Base-by-base conservation (phyloP, 2,329 filamentous ascomycete genomes). In the Fusarium sp. region DNA sequence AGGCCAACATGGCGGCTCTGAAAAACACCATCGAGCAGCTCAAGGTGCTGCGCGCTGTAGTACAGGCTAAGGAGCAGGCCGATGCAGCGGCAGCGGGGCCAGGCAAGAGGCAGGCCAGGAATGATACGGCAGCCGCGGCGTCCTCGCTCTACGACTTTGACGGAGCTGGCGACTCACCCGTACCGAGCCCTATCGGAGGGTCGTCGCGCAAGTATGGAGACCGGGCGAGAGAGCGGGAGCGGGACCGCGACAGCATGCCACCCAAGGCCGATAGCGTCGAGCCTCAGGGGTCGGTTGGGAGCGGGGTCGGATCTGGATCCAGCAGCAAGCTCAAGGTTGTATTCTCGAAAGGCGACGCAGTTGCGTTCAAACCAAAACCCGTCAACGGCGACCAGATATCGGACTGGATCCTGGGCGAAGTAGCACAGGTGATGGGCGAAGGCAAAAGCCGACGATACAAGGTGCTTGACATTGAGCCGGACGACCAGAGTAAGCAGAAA, bases 391-490 rank as follows among this genome's bases (percentile, higher is more conserved):
- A 88, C 78, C 76, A 83, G 80, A 72, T 75, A 18, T 77, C 80
- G 4, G 90, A 92, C 71, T 92, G 90, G 85, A 95, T 95, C 59
- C 88, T 95, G 50, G 93, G 93, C 53, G 91, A 92, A 64, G 93
- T 95, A 54, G 91, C 92, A 65, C 88, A 89, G 55, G 91, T 95
- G 13, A 86, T 90, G 55, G 92, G 92, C 13, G 92, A 95, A 65
- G 92, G 91, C 57, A 94, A 94, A 78, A 92, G 90, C 76, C 87
- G 92, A 75, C 88, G 92, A 46, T 95, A 95, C 81, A 91, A 92
- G 78, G 92, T 95, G 27, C 89, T 94, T 73, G 93, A 95, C 75
- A 91, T 92, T 31, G 92, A 94, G 76, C 91, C 92, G 1, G 93
- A 94, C 74, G 89, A 88, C 76, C 88, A 84, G 73, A 90, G 86